Conservation (phyloP, 2,329 filamentous ascomycete species). For the Lojkania enalia region DNA sequence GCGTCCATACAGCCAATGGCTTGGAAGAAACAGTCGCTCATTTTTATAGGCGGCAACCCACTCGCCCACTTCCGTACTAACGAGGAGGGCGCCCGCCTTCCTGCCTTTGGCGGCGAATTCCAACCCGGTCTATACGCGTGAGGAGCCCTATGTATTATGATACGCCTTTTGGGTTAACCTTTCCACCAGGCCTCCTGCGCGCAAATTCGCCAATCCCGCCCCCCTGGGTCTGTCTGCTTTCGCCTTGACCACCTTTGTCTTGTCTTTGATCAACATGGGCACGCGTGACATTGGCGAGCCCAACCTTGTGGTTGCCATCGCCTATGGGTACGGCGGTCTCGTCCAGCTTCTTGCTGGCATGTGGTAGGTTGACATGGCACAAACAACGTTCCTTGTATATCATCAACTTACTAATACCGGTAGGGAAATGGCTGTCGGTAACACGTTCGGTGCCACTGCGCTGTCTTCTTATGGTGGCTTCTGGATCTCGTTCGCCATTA, state of each 20-base stretch:
- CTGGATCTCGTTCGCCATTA: slow-evolving; percentile 64
- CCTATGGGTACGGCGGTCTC: slow-evolving; percentile 55
- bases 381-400: not conserved
- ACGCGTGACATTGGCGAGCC: slow-evolving; percentile 48
- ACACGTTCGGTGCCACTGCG: slow-evolving; percentile 65
- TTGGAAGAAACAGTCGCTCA: slow-evolving; percentile 28
- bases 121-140: slow-evolving; percentile 55
- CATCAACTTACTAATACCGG: slow-evolving; percentile 9
- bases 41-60: slow-evolving; percentile 50
- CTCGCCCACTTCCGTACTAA: slow-evolving; percentile 56
- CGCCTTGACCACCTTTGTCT: slow-evolving; percentile 66
- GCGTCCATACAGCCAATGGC: not conserved
- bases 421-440: slow-evolving; percentile 61
- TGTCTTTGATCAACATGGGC: slow-evolving; percentile 56
- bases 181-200: slow-evolving; percentile 30
- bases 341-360: slow-evolving; percentile 57
- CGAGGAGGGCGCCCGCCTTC: slow-evolving; percentile 50
- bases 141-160: not conserved
- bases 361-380: slow-evolving; percentile 53
- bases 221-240: slow-evolving; percentile 65
- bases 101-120: slow-evolving; percentile 57
- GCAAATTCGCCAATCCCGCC: slow-evolving; percentile 62
- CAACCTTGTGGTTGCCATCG: slow-evolving; percentile 53
- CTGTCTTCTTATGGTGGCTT: slow-evolving; percentile 65
- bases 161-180: slow-evolving; percentile 4